A percentile compares a stretch with the other conserved stretches of the same genome.
Evolutionary conservation across 352 stramenopile species (phyloP).

Genomic region (Blastocystis sp.): DNA sequence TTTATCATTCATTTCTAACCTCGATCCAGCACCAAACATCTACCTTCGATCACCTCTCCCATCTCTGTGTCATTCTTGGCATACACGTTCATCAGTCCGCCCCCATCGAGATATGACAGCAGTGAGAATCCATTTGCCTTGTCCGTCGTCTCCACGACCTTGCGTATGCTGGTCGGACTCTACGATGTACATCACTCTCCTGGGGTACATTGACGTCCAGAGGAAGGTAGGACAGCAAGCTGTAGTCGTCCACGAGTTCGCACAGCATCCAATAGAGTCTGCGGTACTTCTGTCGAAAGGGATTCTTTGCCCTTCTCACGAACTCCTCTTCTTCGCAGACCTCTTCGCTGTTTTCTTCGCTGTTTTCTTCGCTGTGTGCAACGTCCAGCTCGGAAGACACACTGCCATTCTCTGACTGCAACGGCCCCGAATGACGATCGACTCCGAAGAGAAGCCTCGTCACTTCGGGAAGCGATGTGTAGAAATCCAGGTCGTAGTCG

Average conservation of each 20-base stretch:
- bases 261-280: slow-evolving; percentile 62
- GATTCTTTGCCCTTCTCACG: background rate
- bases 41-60: slow-evolving; percentile 29
- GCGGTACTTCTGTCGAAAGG: slow-evolving; percentile 33
- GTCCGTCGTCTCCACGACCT: slow-evolving; percentile 44
- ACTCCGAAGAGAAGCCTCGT: slow-evolving; percentile 12
- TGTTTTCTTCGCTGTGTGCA: background rate
- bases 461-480: slow-evolving; percentile 38
- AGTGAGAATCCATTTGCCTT: slow-evolving; percentile 57
- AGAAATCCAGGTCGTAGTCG: slow-evolving; percentile 67
- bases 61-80: slow-evolving; percentile 2
- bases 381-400: background rate
- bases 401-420: background rate
- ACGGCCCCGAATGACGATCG: background rate
- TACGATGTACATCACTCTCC: background rate
- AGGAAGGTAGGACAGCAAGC: slow-evolving; percentile 37
- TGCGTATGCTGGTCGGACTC: slow-evolving; percentile 13
- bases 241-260: slow-evolving; percentile 51
- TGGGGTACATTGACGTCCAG: slow-evolving; percentile 10
- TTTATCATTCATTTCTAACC: slow-evolving; percentile 55
- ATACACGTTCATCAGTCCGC: background rate
- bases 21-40: background rate
- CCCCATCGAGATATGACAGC: background rate
- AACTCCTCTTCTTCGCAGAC: slow-evolving; percentile 47
- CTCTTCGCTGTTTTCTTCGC: background rate